Evolutionary conservation across 768 basidiomycete species (phyloP).

Genomic region (Boletus sp.): DNA sequence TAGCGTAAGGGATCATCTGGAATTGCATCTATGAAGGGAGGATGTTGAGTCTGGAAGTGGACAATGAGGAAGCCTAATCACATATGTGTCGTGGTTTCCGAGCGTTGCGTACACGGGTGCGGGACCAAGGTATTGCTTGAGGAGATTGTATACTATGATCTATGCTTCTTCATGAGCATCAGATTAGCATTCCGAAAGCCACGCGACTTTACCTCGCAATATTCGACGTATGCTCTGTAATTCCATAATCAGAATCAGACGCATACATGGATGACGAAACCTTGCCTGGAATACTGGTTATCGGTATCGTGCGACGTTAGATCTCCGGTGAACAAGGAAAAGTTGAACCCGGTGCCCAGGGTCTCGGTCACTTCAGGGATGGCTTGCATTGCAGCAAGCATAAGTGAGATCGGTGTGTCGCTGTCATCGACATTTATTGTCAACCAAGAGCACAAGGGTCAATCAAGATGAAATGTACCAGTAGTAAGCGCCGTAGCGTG

Average conservation of each 20-base stretch:
- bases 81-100: conserved; percentile 76
- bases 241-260: neutral
- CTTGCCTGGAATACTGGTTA: conserved; percentile 59
- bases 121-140: conserved; percentile 54
- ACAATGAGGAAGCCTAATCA: conserved; percentile 17
- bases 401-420: conserved; percentile 60
- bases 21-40: conserved; percentile 12
- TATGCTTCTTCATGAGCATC: conserved; percentile 20
- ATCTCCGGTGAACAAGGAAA: conserved; percentile 71
- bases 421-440: conserved; percentile 27
- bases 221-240: conserved; percentile 53
- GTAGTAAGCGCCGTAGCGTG: conserved; percentile 54
- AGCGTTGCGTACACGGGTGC: conserved; percentile 69
- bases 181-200: neutral
- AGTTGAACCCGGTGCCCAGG: conserved; percentile 56
- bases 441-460: neutral
- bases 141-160: conserved; percentile 60
- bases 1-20: conserved; percentile 40
- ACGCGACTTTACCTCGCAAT: conserved; percentile 48
- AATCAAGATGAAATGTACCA: conserved; percentile 3
- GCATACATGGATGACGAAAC: neutral
- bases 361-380: conserved; percentile 68
- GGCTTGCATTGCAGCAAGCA: conserved; percentile 55
- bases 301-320: conserved; percentile 70
- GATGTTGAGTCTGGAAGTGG: neutral